A percentile compares a stretch with the other conserved stretches of the same genome.
Evolutionary conservation across 441 rosid genomes (phyloP).

Genomic region (Euphorbia neoarborescens): DNA sequence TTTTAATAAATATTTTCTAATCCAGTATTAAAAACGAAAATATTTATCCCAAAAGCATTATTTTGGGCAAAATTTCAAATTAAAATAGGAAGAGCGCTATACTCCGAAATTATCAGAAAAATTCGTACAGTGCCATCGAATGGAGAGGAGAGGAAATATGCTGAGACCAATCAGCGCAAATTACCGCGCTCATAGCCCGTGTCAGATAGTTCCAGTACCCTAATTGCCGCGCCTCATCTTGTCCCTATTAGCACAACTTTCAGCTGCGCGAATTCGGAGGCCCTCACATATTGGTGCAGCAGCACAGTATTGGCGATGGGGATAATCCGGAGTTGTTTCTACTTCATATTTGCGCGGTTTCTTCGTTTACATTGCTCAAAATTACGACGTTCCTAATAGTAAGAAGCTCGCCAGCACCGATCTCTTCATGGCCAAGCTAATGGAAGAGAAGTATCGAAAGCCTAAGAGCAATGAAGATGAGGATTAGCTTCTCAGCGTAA

Average conservation of each 20-base stretch:
- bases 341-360: conserved; percentile 54
- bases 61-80: too few relatives aligned
- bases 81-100: too few relatives aligned
- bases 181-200: neutral
- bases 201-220: conserved; percentile 4
- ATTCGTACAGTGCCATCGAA: neutral
- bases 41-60: too few relatives aligned
- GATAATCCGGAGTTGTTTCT: conserved; percentile 56
- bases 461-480: conserved; percentile 44
- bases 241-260: neutral
- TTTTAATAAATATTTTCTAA: too few relatives aligned
- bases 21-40: too few relatives aligned
- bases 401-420: conserved; percentile 42
- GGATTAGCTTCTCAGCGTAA: conserved; percentile 20
- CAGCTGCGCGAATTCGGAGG: neutral
- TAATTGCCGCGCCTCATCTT: neutral
- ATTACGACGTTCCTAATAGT: conserved; percentile 77
- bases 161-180: neutral
- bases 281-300: neutral
- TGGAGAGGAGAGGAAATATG: neutral
- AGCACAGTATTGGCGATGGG: conserved; percentile 40
- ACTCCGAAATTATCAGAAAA: too few relatives aligned
- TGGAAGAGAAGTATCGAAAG: conserved; percentile 72
- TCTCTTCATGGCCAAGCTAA: conserved; percentile 47
- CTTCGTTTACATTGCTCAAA: conserved; percentile 76